These are phyloP conservation scores for Sugiyamaella xylanicola DNA, from an alignment of 1,139 yeast genomes.

Conservation along the genomic window DNA sequence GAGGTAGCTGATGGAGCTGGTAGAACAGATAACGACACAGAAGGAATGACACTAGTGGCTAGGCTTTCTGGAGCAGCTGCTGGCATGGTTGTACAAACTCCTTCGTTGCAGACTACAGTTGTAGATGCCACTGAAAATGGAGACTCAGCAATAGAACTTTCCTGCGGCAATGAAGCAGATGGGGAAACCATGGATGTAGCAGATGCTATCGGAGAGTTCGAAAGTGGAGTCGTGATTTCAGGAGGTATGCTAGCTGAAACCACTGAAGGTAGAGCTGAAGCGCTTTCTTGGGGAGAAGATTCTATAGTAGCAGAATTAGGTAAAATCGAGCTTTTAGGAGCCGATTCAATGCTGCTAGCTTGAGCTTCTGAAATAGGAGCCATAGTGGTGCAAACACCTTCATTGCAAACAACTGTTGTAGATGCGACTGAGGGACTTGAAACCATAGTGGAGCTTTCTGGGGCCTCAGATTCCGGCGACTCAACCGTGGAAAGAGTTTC, in stretches of 20 bases:
- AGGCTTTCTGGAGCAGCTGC: neutral
- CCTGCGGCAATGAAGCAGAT: neutral
- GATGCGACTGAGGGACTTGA: neutral
- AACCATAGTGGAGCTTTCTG: neutral
- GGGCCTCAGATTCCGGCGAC: neutral
- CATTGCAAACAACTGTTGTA: neutral
- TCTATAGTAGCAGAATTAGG: neutral
- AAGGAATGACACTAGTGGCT: neutral
- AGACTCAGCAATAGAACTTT: neutral
- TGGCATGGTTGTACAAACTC: conserved; percentile 10
- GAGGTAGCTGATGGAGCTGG: neutral
- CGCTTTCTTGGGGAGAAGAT: neutral
- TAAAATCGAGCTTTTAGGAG: neutral
- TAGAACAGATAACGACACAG: neutral
- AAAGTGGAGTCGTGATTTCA: too few species aligned
- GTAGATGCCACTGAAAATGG: neutral
- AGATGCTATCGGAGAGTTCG: too few species aligned
- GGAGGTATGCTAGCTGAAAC: too few species aligned
- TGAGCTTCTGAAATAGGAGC: too few species aligned
- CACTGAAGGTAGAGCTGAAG: conserved; percentile 1
- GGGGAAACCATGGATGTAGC: neutral
- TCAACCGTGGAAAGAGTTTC: too few species aligned
- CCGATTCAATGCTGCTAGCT: neutral
- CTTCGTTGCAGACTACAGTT: conserved; percentile 7
- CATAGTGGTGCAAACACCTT: neutral